Conservation (phyloP, 306 rosid species). For the Betula pendula region DNA sequence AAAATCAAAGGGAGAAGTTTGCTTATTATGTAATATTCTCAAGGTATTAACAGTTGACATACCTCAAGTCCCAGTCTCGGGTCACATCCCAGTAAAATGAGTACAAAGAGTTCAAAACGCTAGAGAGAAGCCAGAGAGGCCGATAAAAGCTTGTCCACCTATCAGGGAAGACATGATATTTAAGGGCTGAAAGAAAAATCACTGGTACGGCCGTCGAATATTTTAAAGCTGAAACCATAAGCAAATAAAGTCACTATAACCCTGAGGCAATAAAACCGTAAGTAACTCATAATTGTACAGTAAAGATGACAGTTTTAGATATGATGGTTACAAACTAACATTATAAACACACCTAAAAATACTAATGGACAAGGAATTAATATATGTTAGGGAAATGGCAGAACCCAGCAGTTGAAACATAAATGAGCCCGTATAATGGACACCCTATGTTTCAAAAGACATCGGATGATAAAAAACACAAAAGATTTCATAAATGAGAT, state of each 20-base stretch:
- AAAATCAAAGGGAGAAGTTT: slow-evolving; percentile 8
- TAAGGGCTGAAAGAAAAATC: slow-evolving; percentile 90
- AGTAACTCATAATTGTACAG: not conserved
- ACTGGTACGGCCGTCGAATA: slow-evolving; percentile 96
- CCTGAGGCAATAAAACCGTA: slow-evolving; percentile 12
- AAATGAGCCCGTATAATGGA: not conserved
- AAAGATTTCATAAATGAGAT: not conserved
- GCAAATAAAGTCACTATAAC: slow-evolving; percentile 35
- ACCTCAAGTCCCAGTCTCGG: slow-evolving; percentile 99
- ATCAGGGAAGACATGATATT: slow-evolving; percentile 83
- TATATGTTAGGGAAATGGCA: not conserved
- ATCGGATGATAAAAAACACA: not conserved
- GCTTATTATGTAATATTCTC: slow-evolving; percentile 2
- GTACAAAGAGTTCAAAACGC: slow-evolving; percentile 84
- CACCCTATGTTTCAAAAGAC: slow-evolving; percentile 10
- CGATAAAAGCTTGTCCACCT: slow-evolving; percentile 86
- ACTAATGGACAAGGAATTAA: not conserved
- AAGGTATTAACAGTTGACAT: slow-evolving; percentile 31
- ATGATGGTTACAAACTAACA: slow-evolving; percentile 1
- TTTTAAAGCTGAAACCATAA: slow-evolving; percentile 81
- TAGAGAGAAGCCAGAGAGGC: slow-evolving; percentile 95
- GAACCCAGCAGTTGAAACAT: not conserved
- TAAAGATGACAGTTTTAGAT: not conserved
- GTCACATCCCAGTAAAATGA: slow-evolving; percentile 99
- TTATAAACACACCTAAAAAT: not conserved